Evolutionary conservation across 352 stramenopile species (phyloP).

Genomic region (Phytophthora idaei): DNA sequence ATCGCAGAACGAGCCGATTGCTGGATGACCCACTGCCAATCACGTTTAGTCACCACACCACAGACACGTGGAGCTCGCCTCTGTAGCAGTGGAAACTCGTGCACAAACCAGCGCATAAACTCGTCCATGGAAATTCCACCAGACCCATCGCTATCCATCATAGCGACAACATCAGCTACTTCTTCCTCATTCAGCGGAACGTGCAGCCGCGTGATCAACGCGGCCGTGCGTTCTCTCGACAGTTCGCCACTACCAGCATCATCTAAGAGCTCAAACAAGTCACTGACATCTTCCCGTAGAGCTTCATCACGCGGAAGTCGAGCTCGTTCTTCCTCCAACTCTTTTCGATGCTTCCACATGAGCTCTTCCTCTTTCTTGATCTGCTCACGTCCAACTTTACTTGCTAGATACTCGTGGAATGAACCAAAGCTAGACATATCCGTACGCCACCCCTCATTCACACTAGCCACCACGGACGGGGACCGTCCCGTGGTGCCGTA

Average conservation of each 20-base stretch:
- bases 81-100: conserved; percentile 63
- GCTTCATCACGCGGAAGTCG: conserved; percentile 45
- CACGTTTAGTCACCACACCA: conserved; percentile 51
- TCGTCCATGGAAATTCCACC: conserved; percentile 68
- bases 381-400: conserved; percentile 54
- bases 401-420: conserved; percentile 60
- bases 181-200: conserved; percentile 63
- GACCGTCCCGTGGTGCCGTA: conserved; percentile 35
- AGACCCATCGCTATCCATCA: conserved; percentile 83
- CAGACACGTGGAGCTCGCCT: conserved; percentile 56
- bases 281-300: conserved; percentile 56
- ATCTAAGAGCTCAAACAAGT: conserved; percentile 79
- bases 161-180: conserved; percentile 66
- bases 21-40: conserved; percentile 72
- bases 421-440: conserved; percentile 66
- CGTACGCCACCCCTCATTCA: conserved; percentile 35
- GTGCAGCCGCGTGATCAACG: conserved; percentile 61
- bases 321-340: conserved; percentile 49
- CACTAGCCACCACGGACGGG: conserved; percentile 1
- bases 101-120: conserved; percentile 69
- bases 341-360: conserved; percentile 33
- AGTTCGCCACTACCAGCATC: conserved; percentile 55
- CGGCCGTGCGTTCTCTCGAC: conserved; percentile 46
- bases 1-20: conserved; percentile 54
- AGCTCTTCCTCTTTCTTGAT: conserved; percentile 56